Conservation (phyloP, 257 asterid species). For the Thymus mandschuricus region DNA sequence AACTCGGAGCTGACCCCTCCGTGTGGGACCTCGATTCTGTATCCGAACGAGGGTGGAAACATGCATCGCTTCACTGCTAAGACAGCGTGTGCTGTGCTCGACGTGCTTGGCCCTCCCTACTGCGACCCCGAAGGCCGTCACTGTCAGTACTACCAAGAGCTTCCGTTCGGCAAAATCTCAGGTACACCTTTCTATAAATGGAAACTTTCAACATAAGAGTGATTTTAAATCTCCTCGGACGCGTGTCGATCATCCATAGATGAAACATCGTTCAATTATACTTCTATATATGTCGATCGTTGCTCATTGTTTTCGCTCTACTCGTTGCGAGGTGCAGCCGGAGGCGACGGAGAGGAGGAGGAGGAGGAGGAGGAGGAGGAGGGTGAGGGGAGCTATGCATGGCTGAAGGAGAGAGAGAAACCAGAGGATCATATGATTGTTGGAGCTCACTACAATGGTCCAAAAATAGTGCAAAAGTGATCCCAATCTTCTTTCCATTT, state of each 20-base stretch:
- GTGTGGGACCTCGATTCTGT: conserved; percentile 66
- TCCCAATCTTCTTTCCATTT: neutral
- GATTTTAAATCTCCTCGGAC: too few species aligned
- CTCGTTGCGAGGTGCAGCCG: conserved; percentile 33
- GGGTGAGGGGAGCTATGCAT: conserved; percentile 53
- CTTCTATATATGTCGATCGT: neutral
- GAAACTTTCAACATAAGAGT: too few species aligned
- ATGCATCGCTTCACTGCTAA: conserved; percentile 84
- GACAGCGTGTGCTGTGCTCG: conserved; percentile 85
- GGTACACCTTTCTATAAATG: conserved; percentile 22
- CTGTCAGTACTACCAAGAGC: conserved; percentile 72
- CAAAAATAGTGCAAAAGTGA: conserved; percentile 57
- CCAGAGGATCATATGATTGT: conserved; percentile 65
- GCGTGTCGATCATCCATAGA: too few species aligned
- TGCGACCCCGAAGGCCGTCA: conserved; percentile 87
- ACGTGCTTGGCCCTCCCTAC: conserved; percentile 94
- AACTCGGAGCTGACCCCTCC: conserved; percentile 67
- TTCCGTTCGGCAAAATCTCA: conserved; percentile 45
- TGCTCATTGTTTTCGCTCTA: neutral
- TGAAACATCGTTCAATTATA: too few species aligned
- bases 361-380: conserved; percentile 30
- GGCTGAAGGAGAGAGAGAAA: conserved; percentile 82
- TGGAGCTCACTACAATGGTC: conserved; percentile 67
- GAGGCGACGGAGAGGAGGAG: conserved; percentile 29
- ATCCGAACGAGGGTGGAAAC: conserved; percentile 83